phyloP scores from a whole-genome alignment of 2,329 filamentous ascomycete species.

The Cordyceps tenuipes region DNA sequence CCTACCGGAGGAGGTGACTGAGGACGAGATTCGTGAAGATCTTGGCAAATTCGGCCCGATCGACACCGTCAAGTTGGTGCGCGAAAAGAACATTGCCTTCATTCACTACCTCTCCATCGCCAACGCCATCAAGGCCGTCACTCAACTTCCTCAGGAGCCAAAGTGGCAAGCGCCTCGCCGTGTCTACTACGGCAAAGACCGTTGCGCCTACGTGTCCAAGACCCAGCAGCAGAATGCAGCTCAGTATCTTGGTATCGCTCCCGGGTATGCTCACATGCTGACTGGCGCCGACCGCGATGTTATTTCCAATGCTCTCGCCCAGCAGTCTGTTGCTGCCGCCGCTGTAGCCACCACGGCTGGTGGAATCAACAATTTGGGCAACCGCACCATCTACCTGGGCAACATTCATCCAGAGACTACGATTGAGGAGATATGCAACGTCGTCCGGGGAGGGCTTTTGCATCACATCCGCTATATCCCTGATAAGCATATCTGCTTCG shows the following conservation, averaged over 20 bases:
- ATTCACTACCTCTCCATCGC: conserved; percentile 96
- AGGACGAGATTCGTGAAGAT: conserved; percentile 90
- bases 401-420: conserved; percentile 99
- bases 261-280: conserved; percentile 90
- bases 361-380: conserved; percentile 94
- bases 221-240: conserved; percentile 98
- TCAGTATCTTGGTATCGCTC: conserved; percentile 94
- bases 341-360: conserved; percentile 94
- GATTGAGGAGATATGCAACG: conserved; percentile 99
- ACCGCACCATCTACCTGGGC: conserved; percentile 93
- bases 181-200: conserved; percentile 97
- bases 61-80: conserved; percentile 94
- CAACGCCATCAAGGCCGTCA: conserved; percentile 96
- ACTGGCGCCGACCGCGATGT: conserved; percentile 94
- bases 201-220: conserved; percentile 97
- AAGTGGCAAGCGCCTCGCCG: conserved; percentile 95
- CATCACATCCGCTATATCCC: conserved; percentile 99
- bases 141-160: conserved; percentile 87
- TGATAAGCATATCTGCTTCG: conserved; percentile 99
- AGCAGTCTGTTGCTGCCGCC: conserved; percentile 94
- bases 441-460: conserved; percentile 87
- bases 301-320: conserved; percentile 90
- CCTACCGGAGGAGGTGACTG: conserved; percentile 77
- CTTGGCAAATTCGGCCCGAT: conserved; percentile 93
- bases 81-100: conserved; percentile 96